Base-by-base conservation (phyloP, 2,329 filamentous ascomycete genomes). In the Diplodia scrobiculata region DNA sequence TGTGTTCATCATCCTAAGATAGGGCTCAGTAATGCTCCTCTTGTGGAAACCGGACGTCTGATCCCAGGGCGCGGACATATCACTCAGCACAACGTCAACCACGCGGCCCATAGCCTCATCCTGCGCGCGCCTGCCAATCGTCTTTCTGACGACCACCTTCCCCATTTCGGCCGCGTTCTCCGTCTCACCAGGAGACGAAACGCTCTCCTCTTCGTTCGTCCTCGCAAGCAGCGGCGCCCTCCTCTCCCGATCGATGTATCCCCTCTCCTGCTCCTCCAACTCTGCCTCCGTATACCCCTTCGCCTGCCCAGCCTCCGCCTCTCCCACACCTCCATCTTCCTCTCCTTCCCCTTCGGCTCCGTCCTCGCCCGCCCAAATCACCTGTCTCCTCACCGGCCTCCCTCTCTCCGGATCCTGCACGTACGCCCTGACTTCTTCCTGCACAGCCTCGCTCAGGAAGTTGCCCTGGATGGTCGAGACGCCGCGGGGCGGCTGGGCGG, bases 1-100 rank as follows among this genome's bases (percentile, higher is more conserved):
- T 72, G 94, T 97, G 80, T 99, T 99, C 92, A 97, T 97, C 89
- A 99, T 90, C 95, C 95, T 99, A 85, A 81, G 78, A 87, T 96
- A 95, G 70, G 92, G 92, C 86, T 95, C 90, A 94, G 89, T 96
- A 86, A 97, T 85, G 83, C 89, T 96, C 82, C 87, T 92, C 82
- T 90, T 89, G 82, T 87, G 89, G 82, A 91, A 92, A 74, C 89
- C 89, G 74, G 84, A 84, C 63, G 86, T 90, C 82, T 91, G 90
- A 73, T 87, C 84, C 92, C 92, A 97, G 89, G 95, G 93, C 84
- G 85, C 94, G 87, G 89, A 99, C 95, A 99, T 99, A 86, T 99
- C 95, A 87, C 92, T 97, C 76, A 99, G 83, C 76, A 99, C 91
- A 75, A 99, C 87, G 80, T 98, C 91, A 70, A 97, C 93, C 74